A percentile compares a stretch with the other conserved stretches of the same genome.
phyloP scores from a whole-genome alignment of 1,139 yeast species.

The Blastobotrys illinoisensis region DNA sequence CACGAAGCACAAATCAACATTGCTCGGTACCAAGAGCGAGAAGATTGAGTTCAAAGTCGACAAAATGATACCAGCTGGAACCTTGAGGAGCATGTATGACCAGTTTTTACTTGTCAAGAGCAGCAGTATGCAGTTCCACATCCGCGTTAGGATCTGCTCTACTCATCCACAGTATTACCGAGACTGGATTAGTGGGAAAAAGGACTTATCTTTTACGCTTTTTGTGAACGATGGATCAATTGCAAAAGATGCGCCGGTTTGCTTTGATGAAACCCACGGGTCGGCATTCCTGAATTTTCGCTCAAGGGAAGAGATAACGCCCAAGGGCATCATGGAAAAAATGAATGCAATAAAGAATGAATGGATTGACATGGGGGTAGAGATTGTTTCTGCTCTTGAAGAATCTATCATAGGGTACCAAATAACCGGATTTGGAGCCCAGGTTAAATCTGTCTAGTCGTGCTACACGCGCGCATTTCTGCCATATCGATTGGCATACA shows the following conservation, averaged over 20 bases:
- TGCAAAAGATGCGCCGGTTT: neutral
- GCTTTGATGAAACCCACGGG: neutral
- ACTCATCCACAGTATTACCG: neutral
- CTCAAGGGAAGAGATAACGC: neutral
- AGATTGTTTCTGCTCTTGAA: neutral
- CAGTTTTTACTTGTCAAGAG: neutral
- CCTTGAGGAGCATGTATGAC: neutral
- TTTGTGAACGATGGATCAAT: neutral
- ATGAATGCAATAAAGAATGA: neutral
- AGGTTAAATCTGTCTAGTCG: neutral
- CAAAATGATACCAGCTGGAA: neutral
- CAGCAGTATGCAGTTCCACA: neutral
- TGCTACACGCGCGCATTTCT: neutral
- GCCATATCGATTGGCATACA: slow-evolving; percentile 41
- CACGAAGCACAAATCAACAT: neutral
- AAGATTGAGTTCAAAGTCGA: neutral
- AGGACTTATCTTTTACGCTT: neutral
- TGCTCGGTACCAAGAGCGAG: neutral
- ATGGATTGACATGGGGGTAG: neutral
- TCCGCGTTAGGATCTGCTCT: neutral
- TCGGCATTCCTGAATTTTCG: neutral
- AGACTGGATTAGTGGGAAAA: neutral
- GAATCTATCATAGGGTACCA: neutral
- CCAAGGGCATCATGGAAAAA: neutral
- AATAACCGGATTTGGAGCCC: neutral